Evolutionary conservation across 768 basidiomycete genomes (phyloP), one percentile per base, ranked within the genome.

Genomic region (Cubamyces sp.): DNA sequence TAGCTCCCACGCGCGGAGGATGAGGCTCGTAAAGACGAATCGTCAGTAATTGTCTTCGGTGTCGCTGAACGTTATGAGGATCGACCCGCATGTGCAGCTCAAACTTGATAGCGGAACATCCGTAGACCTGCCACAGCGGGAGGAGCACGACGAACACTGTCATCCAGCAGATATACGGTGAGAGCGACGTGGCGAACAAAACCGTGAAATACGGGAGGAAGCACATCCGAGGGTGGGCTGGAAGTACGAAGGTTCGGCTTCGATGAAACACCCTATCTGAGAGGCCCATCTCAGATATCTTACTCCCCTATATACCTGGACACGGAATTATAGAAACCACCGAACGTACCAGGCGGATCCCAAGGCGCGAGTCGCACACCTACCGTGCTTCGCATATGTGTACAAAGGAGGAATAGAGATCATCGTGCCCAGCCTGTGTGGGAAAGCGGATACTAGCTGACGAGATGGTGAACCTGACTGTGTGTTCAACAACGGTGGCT

Each of bases 1-100:
- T 78, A 1, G 72, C 67, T 1, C 83, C 84, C 9, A 76, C 70
- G 79, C 75, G 16, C 82, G 82, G n/a, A 84, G 49, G 37, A 74
- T 51, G 61, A 83, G 78, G 7, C 76, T 84, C 40, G 84, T 81
- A 57, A 84, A 81, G 43, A 75, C 70, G 53, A 76, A 74, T 0
- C 60, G 58, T 80, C 79, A 85, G 67, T 84, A 85, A 21, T 71
- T 61, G 12, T 72, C 71, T 16, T 73, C 69, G 2, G 60, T 64
- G 52, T 79, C 74, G 0, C 74, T 76, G 48, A 78, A 71, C 5
- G 79, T 74, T 26, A 83, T 69, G 9, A 83, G 64, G 34, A 72
- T 53, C 14, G 76, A 61, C 72, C 19, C 47, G 72, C 73, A 76
- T 68, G 46, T 74, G 77, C 1, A 76, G 47, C 2, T 74, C 77